phyloP scores from a whole-genome alignment of 352 stramenopile genomes.

The Saprolegnia parasitica region DNA sequence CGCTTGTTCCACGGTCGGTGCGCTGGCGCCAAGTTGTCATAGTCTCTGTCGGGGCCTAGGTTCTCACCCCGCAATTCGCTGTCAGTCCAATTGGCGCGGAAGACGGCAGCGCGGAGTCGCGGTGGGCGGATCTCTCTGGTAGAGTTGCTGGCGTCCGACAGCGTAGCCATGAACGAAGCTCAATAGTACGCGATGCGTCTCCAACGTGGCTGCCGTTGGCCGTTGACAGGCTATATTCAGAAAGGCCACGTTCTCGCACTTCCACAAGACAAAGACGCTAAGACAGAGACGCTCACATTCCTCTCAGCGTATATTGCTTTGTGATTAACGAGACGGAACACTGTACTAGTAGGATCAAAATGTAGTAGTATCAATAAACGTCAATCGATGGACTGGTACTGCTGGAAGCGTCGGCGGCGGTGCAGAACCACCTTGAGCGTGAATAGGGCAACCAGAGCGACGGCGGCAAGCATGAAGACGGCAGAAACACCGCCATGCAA shows the following conservation, averaged over 20 bases:
- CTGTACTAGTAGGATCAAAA: too few species aligned
- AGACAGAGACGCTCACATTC: too few species aligned
- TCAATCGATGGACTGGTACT: background rate
- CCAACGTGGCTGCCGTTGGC: background rate
- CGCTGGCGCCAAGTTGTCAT: background rate
- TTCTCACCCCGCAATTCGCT: constrained; percentile 1
- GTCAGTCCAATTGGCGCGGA: background rate
- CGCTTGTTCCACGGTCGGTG: background rate
- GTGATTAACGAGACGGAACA: too few species aligned
- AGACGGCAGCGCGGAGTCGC: too few species aligned
- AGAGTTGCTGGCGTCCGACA: too few species aligned
- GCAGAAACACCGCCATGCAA: background rate
- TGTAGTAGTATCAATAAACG: too few species aligned
- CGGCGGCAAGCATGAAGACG: background rate
- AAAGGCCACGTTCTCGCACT: too few species aligned
- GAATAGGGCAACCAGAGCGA: background rate
- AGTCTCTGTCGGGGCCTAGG: background rate
- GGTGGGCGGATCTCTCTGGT: too few species aligned
- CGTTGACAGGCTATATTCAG: background rate
- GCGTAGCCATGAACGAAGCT: too few species aligned
- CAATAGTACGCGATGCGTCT: too few species aligned
- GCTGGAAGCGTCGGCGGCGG: background rate
- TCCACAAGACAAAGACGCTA: too few species aligned
- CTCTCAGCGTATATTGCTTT: too few species aligned
- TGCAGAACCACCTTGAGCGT: background rate